Evolutionary conservation across 306 rosid species (phyloP).

Genomic region (Ormosia emarginata): DNA sequence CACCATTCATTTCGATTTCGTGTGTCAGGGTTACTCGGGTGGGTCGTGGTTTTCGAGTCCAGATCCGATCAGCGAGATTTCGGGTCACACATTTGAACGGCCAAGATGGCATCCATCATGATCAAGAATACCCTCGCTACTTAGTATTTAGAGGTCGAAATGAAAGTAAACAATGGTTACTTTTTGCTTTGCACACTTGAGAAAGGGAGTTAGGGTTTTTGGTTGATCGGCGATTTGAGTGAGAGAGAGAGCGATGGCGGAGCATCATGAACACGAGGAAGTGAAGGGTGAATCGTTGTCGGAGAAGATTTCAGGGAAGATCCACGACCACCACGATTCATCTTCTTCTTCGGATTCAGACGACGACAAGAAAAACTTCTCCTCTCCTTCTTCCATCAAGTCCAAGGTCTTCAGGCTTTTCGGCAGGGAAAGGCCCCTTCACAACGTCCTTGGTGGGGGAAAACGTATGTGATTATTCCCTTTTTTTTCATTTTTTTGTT

Average conservation of each 20-base stretch:
- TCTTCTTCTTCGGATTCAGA: slow-evolving; percentile 70
- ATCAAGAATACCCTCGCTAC: neutral
- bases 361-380: slow-evolving; percentile 33
- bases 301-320: slow-evolving; percentile 72
- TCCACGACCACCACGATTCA: slow-evolving; percentile 63
- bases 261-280: slow-evolving; percentile 51
- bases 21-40: neutral
- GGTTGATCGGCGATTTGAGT: neutral
- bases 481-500: neutral
- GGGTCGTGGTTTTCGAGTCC: neutral
- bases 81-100: slow-evolving; percentile 24
- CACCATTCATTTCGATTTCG: neutral
- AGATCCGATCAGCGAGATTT: neutral
- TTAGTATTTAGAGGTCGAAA: slow-evolving; percentile 27
- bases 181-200: too few species aligned
- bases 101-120: slow-evolving; percentile 24
- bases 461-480: slow-evolving; percentile 50
- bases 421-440: slow-evolving; percentile 86
- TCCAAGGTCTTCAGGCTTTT: slow-evolving; percentile 64
- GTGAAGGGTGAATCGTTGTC: slow-evolving; percentile 48
- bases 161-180: too few species aligned
- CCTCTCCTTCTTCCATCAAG: slow-evolving; percentile 47
- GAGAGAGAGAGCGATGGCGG: slow-evolving; percentile 34
- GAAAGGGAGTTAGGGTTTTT: slow-evolving; percentile 20
- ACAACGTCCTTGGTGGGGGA: slow-evolving; percentile 89